These are phyloP conservation scores for Begonia loranthoides DNA, from an alignment of 306 rosid species.

Conservation along the genomic window DNA sequence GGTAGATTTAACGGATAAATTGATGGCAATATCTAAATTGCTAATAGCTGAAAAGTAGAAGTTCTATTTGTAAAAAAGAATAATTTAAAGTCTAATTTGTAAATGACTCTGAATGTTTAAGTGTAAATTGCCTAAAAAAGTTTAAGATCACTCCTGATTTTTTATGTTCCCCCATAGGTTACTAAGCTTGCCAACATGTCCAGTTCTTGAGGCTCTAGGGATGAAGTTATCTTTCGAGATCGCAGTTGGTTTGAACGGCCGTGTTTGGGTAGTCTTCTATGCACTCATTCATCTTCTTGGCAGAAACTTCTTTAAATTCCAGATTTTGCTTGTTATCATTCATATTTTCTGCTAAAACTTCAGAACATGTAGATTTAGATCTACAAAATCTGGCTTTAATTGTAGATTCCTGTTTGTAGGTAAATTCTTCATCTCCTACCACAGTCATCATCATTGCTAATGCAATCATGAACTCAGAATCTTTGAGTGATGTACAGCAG, in stretches of 20 bases:
- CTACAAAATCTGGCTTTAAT: no score
- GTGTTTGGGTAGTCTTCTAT: slow-evolving; percentile 60
- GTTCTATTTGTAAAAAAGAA: neutral
- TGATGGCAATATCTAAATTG: no score
- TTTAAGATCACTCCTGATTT: neutral
- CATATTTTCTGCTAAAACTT: neutral
- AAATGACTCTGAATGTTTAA: no score
- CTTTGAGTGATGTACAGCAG: slow-evolving; percentile 70
- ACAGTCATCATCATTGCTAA: slow-evolving; percentile 44
- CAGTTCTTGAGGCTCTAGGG: slow-evolving; percentile 73
- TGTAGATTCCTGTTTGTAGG: slow-evolving; percentile 24
- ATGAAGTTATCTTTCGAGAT: slow-evolving; percentile 82
- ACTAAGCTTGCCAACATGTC: slow-evolving; percentile 67
- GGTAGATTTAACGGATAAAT: no score
- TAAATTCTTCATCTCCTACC: slow-evolving; percentile 57
- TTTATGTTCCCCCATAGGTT: slow-evolving; percentile 24
- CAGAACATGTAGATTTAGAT: neutral
- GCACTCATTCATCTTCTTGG: neutral
- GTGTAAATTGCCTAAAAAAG: no score
- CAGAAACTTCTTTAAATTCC: neutral
- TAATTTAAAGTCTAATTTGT: neutral
- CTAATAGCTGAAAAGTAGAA: neutral
- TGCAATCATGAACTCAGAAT: slow-evolving; percentile 63
- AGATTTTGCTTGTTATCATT: neutral
- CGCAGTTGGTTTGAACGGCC: slow-evolving; percentile 80